Base-by-base conservation (phyloP, 352 stramenopile genomes). In the Globisporangium rhizosaccharum region DNA sequence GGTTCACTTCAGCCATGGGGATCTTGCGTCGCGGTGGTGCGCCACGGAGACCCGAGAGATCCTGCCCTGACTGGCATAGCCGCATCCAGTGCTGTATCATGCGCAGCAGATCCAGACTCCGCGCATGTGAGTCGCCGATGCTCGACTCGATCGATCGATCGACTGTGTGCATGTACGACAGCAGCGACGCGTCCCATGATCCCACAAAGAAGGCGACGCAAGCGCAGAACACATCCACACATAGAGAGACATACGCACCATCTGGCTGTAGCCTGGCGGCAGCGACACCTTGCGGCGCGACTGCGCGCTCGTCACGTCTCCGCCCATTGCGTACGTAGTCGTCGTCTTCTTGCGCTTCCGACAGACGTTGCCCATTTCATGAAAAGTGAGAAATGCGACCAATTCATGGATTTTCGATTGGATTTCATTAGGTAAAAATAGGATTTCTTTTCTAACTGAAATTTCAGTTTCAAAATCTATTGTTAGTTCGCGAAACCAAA, bases 81-180 rank as follows among this genome's bases (percentile, higher is more conserved):
- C 72, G 88, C 71, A 97, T 96, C 96, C 96, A 98, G 70, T 99
- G 83, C 85, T 94, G 54, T 23, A 28, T n/a, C 30, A 18, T 17
- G 15, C 3, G 36, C 28, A 44, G 12, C 25, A 39, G 17, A 7
- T 3, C n/a, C 18, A 1, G 7, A 30, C 18, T 17, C 11, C 17
- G 45, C 6, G 39, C 20, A 45, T 53, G 45, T 39, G 33, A 39
- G 33, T 39, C 33, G 33, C 33, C 12, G 33, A 11, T 7, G 33
- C 7, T 39, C 33, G 33, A 9, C 33, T 39, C 9, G 33, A 39
- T 39, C 33, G 33, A 41, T 17, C 12, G 11, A 30, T 18, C 28
- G 44, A 17, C 10, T 17, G 41, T 2, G 18, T 26, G 7, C 33
- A 39, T 9, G 23, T 3, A 49, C 15, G 23, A 30, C 9, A 25